Evolutionary conservation across 2,329 filamentous ascomycete species (phyloP), one percentile per base, ranked within the genome.

Genomic region (Fusarium poae): DNA sequence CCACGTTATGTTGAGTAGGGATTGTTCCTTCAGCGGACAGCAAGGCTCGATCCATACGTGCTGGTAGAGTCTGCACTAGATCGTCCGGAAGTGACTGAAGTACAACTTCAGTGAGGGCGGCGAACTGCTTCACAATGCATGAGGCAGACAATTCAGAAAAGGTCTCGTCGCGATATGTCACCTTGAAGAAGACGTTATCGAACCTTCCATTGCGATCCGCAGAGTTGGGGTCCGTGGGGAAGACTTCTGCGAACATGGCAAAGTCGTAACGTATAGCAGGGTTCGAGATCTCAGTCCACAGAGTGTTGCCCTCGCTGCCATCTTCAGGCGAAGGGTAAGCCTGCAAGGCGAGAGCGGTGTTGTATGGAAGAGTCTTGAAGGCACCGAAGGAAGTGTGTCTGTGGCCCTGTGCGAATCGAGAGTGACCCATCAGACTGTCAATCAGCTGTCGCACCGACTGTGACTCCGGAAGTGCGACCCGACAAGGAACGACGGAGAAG

Each of bases 191-290:
- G 15, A 43, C 34, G 23, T 58, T n/a, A 3, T 62, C 58, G 6
- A 54, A 62, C 15, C 9, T 54, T 2, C 57, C 58, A 7, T 62
- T 62, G 13, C 46, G 43, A 3, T 35, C 27, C 3, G 46, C 32
- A 12, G 27, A 54, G n/a, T 25, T 40, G 3, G 58, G 64, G 3
- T 37, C 37, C 2, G 55, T 51, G 1, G 62, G 44, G 7, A 67
- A 68, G 3, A 68, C 64, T 7, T 67, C 65, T 0, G 64, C 52
- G 18, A 68, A 68, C 46, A 67, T 67, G 3, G 34, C 10, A 35
- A 67, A 68, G 15, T 67, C 65, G 18, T 67, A 68, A 32, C 65
- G 58, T 29, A 67, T 67, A 15, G 58, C 58, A 4, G 58, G 58
- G 3, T 65, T 67, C 1, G 29, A 39, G 2, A 68, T 40, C 6